Conservation (phyloP, 2,329 filamentous ascomycete genomes). For the Zymoseptoria ardabiliae region DNA sequence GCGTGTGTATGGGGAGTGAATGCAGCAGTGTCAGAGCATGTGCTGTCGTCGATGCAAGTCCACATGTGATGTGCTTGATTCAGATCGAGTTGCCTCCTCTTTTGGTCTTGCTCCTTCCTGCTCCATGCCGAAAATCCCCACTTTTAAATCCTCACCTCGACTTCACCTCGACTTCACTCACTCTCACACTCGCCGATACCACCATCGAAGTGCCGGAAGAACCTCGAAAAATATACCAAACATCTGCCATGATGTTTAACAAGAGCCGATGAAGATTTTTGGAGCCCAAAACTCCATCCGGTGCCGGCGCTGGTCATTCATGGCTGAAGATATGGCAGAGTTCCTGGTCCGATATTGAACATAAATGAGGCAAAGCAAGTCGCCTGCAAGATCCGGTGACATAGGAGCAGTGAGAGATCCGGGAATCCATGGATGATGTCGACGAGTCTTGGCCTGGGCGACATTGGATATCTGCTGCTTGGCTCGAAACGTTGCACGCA, state of each 20-base stretch:
- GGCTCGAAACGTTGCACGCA: background rate
- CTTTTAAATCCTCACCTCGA: background rate
- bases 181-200: background rate
- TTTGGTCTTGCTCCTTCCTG: background rate
- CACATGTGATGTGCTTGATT: background rate
- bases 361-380: background rate
- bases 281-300: background rate
- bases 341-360: background rate
- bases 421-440: background rate
- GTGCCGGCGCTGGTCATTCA: background rate
- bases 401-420: background rate
- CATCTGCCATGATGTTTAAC: background rate
- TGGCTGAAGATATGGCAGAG: background rate
- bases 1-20: background rate
- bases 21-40: background rate
- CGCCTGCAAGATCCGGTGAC: background rate
- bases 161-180: conserved; percentile 2
- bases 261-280: background rate
- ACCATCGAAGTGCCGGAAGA: background rate
- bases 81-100: background rate
- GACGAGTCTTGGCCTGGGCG: too few species aligned
- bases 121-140: background rate
- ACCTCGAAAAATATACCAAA: background rate
- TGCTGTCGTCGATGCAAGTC: background rate
- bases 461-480: background rate